These are phyloP conservation scores for Colletotrichum sp. DNA, from an alignment of 2,329 filamentous ascomycete genomes.

Conservation along the genomic window DNA sequence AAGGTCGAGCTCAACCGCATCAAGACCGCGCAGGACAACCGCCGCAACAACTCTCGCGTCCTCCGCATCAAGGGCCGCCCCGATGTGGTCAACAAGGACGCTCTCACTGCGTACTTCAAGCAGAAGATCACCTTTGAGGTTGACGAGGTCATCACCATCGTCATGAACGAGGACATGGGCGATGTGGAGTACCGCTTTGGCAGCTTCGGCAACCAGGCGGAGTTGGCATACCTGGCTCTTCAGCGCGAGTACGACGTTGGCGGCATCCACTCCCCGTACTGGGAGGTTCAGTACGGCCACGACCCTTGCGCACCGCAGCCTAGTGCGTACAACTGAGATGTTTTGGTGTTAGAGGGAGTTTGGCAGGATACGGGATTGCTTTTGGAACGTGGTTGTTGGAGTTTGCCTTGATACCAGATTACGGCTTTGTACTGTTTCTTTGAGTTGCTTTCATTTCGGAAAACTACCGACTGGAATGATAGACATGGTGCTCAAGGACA, in stretches of 20 bases:
- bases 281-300: slow-evolving; percentile 20
- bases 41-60: slow-evolving; percentile 46
- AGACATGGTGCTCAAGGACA: neutral
- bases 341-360: neutral
- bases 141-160: slow-evolving; percentile 43
- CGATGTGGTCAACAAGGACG: slow-evolving; percentile 44
- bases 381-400: neutral
- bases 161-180: slow-evolving; percentile 25
- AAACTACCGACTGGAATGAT: neutral
- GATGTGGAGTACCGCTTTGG: slow-evolving; percentile 58
- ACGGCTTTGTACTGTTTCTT: neutral
- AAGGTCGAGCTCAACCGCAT: slow-evolving; percentile 54
- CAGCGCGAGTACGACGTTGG: neutral
- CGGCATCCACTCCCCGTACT: slow-evolving; percentile 13
- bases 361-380: neutral
- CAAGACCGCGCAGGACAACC: slow-evolving; percentile 32
- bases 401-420: neutral
- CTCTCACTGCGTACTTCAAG: slow-evolving; percentile 45
- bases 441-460: neutral
- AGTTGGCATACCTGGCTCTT: slow-evolving; percentile 43
- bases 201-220: slow-evolving; percentile 59
- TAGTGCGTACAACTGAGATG: neutral
- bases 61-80: slow-evolving; percentile 52
- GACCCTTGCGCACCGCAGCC: slow-evolving; percentile 11
- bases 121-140: slow-evolving; percentile 50